Evolutionary conservation across 345 rosid species (phyloP).

Genomic region (Crucihimalaya himalaica): DNA sequence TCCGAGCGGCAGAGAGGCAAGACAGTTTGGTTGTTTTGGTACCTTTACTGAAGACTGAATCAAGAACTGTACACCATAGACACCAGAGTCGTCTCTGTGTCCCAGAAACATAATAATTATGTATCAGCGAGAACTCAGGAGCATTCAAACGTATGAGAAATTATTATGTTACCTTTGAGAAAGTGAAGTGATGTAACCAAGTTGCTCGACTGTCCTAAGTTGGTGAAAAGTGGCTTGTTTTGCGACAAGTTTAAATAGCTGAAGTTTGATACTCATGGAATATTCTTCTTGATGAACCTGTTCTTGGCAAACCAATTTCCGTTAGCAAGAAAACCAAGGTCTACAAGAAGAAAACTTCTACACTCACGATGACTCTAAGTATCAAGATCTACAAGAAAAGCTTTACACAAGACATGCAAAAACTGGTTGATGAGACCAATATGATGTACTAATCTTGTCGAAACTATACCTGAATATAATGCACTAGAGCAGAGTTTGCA

Average conservation of each 20-base stretch:
- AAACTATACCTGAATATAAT: slow-evolving; percentile 76
- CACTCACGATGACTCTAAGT: not conserved
- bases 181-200: slow-evolving; percentile 76
- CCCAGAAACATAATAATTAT: slow-evolving; percentile 13
- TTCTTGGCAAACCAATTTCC: not conserved
- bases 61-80: slow-evolving; percentile 69
- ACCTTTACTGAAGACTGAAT: slow-evolving; percentile 87
- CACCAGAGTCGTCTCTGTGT: slow-evolving; percentile 62
- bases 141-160: not conserved
- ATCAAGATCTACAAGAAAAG: not conserved
- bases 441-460: not conserved
- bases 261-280: slow-evolving; percentile 64
- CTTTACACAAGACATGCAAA: slow-evolving; percentile 6
- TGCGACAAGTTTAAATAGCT: slow-evolving; percentile 62
- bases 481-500: slow-evolving; percentile 79
- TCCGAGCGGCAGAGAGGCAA: not conserved
- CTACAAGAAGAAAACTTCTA: not conserved
- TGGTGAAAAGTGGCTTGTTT: slow-evolving; percentile 89
- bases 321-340: not conserved
- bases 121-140: not conserved
- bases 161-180: slow-evolving; percentile 49
- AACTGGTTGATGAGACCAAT: not conserved
- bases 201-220: slow-evolving; percentile 89
- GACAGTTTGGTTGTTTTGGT: not conserved
- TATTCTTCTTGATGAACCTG: slow-evolving; percentile 85